phyloP scores from a whole-genome alignment of 2,329 filamentous ascomycete species.

The Juglanconis oblonga region DNA sequence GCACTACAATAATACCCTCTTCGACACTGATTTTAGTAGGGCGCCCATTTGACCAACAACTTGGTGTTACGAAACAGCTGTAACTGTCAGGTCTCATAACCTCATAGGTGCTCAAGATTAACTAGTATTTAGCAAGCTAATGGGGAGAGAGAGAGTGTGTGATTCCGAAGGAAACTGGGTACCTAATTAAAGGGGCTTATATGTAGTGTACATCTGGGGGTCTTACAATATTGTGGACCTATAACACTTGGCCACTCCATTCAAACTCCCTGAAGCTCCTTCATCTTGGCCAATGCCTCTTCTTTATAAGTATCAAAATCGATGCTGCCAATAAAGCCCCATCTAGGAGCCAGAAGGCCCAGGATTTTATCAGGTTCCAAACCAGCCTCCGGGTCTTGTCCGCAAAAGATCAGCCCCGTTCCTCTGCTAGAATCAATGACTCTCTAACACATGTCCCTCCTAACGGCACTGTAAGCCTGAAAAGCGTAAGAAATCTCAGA shows the following conservation, averaged over 20 bases:
- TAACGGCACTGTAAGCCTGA: constrained; percentile 8
- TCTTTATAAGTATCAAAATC: constrained; percentile 12
- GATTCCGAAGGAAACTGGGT: too few relatives aligned
- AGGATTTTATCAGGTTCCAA: constrained; percentile 14
- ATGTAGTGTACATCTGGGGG: too few relatives aligned
- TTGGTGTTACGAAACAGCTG: too few relatives aligned
- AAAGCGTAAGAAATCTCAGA: constrained; percentile 13
- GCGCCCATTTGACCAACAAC: too few relatives aligned
- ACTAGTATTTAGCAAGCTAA: too few relatives aligned
- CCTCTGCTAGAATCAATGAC: constrained; percentile 17
- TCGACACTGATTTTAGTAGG: too few relatives aligned
- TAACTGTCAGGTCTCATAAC: too few relatives aligned
- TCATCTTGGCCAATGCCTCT: constrained; percentile 11
- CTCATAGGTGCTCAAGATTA: too few relatives aligned
- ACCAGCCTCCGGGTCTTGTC: constrained; percentile 12
- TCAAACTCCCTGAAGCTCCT: constrained; percentile 1
- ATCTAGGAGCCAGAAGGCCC: constrained; percentile 9
- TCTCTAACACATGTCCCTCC: constrained; percentile 11
- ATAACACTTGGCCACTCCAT: not conserved
- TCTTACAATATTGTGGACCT: too few relatives aligned
- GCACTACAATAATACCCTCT: too few relatives aligned
- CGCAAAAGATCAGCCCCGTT: constrained; percentile 17
- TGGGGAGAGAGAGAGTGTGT: too few relatives aligned
- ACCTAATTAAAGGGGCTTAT: too few relatives aligned
- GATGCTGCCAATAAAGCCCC: constrained; percentile 13